Percentiles rank a stretch among this genome's conserved stretches.
These are phyloP conservation scores for Trypanosoma melophagium DNA, from an alignment of 208 protist species.

Conservation along the genomic window DNA sequence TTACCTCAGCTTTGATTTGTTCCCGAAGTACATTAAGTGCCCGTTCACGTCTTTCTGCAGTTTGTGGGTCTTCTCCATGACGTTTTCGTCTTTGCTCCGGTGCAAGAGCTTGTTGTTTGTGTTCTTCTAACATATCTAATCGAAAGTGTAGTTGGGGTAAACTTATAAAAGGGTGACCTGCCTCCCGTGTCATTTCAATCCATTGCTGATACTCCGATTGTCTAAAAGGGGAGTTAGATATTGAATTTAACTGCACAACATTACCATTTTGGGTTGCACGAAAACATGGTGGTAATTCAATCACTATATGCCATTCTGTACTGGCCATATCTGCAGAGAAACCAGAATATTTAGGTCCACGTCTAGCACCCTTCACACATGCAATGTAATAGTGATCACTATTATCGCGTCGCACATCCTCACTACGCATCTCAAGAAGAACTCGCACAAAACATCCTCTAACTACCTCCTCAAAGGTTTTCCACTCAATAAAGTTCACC, in stretches of 20 bases:
- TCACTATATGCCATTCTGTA: constrained; percentile 88
- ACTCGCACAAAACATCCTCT: constrained; percentile 89
- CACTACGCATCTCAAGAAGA: constrained; percentile 86
- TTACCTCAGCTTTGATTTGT: constrained; percentile 44
- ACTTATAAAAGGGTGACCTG: constrained; percentile 60
- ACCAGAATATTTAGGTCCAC: constrained; percentile 80
- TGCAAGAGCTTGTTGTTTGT: constrained; percentile 76
- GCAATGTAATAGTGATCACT: constrained; percentile 90
- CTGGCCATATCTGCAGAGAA: constrained; percentile 80
- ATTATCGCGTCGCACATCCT: constrained; percentile 67
- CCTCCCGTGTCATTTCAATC: constrained; percentile 64
- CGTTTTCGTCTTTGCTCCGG: constrained; percentile 49
- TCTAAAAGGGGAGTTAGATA: constrained; percentile 87
- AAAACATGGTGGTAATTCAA: constrained; percentile 90
- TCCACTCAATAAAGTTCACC: constrained; percentile 83
- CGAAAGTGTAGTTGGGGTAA: constrained; percentile 79
- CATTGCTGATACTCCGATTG: constrained; percentile 86
- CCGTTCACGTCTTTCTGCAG: constrained; percentile 44
- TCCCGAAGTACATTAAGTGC: constrained; percentile 36
- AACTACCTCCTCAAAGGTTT: constrained; percentile 84
- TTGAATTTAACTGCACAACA: constrained; percentile 90
- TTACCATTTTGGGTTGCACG: constrained; percentile 82
- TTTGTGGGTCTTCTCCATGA: constrained; percentile 54
- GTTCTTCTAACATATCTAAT: constrained; percentile 80
- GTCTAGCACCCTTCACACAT: constrained; percentile 73